A percentile compares a stretch with the other conserved stretches of the same genome.
Conservation (phyloP, 306 rosid species). For the Fragaria iinumae region DNA sequence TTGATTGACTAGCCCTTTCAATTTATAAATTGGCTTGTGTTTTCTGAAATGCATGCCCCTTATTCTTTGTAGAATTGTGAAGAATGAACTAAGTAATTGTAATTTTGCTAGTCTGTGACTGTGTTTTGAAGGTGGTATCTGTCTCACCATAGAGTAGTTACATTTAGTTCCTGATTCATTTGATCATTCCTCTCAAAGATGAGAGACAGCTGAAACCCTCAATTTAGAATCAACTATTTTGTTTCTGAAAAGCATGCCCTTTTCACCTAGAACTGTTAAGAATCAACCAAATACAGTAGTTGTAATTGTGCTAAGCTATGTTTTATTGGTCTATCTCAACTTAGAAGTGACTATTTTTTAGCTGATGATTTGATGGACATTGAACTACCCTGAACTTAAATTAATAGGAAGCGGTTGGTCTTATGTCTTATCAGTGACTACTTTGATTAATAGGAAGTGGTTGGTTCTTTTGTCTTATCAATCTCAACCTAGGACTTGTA, state of each 20-base stretch:
- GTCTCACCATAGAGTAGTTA: background rate
- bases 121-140: background rate
- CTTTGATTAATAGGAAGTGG: background rate
- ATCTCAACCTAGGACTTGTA: background rate
- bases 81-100: background rate
- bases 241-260: background rate
- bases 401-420: background rate
- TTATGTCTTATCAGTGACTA: background rate
- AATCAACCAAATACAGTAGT: background rate
- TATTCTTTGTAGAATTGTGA: background rate
- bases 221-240: background rate
- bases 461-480: background rate
- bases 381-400: background rate
- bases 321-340: background rate
- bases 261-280: background rate
- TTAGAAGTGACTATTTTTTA: background rate
- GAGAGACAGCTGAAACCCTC: background rate
- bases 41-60: conserved; percentile 2
- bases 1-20: conserved; percentile 9
- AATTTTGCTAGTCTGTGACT: background rate
- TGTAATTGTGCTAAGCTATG: background rate
- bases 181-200: background rate
- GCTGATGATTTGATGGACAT: background rate
- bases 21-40: background rate
- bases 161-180: conserved; percentile 14